Evolutionary conservation across 129 eudicot species (phyloP), one percentile per base, ranked within the genome.

Genomic region (Sambucus nigra): DNA sequence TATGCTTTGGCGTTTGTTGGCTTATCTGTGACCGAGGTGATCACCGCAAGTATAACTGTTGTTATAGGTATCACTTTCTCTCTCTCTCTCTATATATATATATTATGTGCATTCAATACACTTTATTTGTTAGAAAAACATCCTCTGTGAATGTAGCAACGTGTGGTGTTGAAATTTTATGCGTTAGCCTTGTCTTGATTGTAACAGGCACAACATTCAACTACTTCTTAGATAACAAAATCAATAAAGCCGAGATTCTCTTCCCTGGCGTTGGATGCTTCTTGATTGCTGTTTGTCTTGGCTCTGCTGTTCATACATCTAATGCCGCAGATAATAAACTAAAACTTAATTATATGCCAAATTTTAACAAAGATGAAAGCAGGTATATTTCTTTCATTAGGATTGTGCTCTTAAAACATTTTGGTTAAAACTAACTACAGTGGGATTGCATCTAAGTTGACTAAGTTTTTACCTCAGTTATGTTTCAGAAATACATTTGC

Each of bases 261-360:
- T 77, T 73, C 25, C 76, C 84, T 60, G 84, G 84, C 1, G 84
- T 77, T 24, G 83, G 47, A 39, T 77, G 75, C 69, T 77, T 77
- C 44, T 38, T 72, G 54, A 31, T 55, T 47, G 79, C 84, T 24
- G 76, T 73, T 49, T 63, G 31, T 25, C 53, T 77, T 17, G 84
- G 76, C 4, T 53, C 84, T 51, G 59, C 66, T 5, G 76, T 77
- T 25, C 79, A 77, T 66, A 15, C 65, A 28, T 77, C 84, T 55
- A 73, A 68, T 65, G 62, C 76, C 25, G 67, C 65, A 3, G 79
- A 77, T 32, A 77, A 73, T 25, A 35, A 20, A 50, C 58, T 27
- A 1, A 72, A 77, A 62, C 79, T 77, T 4, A 47, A 33, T 38
- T 52, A 14, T 35, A 23, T 35, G 13, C 35, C 76, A 28, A 42